Percentiles rank a stretch among this genome's conserved stretches.
phyloP scores from a whole-genome alignment of 2,329 filamentous ascomycete genomes.

The Blumeriella jaapii region DNA sequence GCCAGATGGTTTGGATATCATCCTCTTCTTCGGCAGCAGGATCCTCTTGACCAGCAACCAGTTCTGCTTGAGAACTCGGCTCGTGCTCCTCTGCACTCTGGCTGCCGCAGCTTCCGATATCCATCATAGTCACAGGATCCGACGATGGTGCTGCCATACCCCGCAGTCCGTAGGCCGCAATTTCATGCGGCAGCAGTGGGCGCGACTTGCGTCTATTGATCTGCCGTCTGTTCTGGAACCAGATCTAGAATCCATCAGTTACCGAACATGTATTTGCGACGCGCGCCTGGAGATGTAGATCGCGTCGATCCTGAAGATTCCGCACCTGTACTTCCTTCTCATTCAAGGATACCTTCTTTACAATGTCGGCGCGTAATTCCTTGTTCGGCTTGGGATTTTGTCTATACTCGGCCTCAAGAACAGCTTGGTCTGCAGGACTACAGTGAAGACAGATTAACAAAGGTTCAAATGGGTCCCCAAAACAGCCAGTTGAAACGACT shows the following conservation, averaged over 20 bases:
- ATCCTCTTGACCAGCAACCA: slow-evolving; percentile 9
- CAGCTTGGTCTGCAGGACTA: slow-evolving; percentile 78
- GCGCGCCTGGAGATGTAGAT: slow-evolving; percentile 6
- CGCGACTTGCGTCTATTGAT: slow-evolving; percentile 84
- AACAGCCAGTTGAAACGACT: background rate
- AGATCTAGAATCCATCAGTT: slow-evolving; percentile 53
- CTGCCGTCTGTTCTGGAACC: slow-evolving; percentile 93
- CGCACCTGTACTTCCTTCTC: slow-evolving; percentile 95
- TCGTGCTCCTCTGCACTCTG: slow-evolving; percentile 13
- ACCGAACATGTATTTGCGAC: slow-evolving; percentile 8
- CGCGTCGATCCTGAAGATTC: slow-evolving; percentile 10
- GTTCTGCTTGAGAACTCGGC: slow-evolving; percentile 10
- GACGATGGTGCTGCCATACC: slow-evolving; percentile 24
- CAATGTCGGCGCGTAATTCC: slow-evolving; percentile 70
- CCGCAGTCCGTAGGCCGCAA: slow-evolving; percentile 48
- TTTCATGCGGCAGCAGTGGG: slow-evolving; percentile 67
- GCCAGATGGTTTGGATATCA: slow-evolving; percentile 4
- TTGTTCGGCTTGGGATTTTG: slow-evolving; percentile 88
- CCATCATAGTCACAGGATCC: slow-evolving; percentile 18
- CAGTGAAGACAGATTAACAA: slow-evolving; percentile 11
- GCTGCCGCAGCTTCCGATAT: slow-evolving; percentile 19
- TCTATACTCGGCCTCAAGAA: slow-evolving; percentile 77
- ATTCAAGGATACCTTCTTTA: slow-evolving; percentile 66
- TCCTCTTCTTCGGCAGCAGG: slow-evolving; percentile 7
- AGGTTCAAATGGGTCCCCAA: background rate